Percentiles rank a stretch among this genome's conserved stretches.
phyloP scores from a whole-genome alignment of 345 rosid genomes.

The Citrus sp. region DNA sequence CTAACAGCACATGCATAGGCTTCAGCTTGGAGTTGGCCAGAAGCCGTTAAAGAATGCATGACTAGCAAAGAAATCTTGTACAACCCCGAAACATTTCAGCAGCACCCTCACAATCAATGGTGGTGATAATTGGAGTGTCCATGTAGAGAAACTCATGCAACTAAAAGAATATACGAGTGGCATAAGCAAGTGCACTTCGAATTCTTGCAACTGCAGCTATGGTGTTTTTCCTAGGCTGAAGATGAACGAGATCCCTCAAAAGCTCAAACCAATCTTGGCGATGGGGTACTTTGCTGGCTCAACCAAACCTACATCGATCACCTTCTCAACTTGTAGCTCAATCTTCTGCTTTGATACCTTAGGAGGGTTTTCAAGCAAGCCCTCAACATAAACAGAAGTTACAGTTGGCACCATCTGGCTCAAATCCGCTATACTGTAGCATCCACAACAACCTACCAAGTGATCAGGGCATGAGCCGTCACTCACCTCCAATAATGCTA shows the following conservation, averaged over 20 bases:
- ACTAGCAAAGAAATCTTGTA: slow-evolving; percentile 71
- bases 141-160: slow-evolving; percentile 60
- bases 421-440: slow-evolving; percentile 51
- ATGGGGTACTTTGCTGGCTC: slow-evolving; percentile 75
- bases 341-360: slow-evolving; percentile 74
- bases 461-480: slow-evolving; percentile 87
- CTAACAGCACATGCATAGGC: slow-evolving; percentile 77
- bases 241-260: slow-evolving; percentile 71
- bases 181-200: slow-evolving; percentile 79
- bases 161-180: slow-evolving; percentile 82
- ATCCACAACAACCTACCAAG: slow-evolving; percentile 71
- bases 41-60: slow-evolving; percentile 86
- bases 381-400: slow-evolving; percentile 36
- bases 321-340: slow-evolving; percentile 70
- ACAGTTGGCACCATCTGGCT: slow-evolving; percentile 63
- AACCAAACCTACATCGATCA: slow-evolving; percentile 51
- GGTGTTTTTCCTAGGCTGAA: slow-evolving; percentile 77
- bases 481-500: slow-evolving; percentile 82
- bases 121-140: slow-evolving; percentile 79
- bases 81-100: slow-evolving; percentile 91
- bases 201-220: slow-evolving; percentile 86
- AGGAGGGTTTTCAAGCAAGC: slow-evolving; percentile 44
- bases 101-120: slow-evolving; percentile 96
- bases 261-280: slow-evolving; percentile 62
- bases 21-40: slow-evolving; percentile 92